Evolutionary conservation across 1,284 basidiomycete genomes (phyloP).

Genomic region (Irpex sp.): DNA sequence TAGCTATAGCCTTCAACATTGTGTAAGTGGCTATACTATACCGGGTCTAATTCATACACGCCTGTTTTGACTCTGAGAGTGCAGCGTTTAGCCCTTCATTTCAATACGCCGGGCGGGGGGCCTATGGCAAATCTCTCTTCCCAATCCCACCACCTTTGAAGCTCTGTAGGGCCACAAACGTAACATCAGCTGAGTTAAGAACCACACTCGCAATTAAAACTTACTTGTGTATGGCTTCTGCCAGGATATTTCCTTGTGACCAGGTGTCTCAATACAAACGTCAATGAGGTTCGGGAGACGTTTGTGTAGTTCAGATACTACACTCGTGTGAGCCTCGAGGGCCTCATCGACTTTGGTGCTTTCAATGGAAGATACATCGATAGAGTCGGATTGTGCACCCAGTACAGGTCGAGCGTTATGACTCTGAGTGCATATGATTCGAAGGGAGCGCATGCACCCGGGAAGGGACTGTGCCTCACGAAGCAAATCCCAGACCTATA

Average conservation of each 20-base stretch:
- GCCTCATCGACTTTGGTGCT: neutral
- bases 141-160: neutral
- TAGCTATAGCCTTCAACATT: too few relatives aligned
- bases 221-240: neutral
- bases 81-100: too few relatives aligned
- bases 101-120: too few relatives aligned
- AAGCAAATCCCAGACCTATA: neutral
- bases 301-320: neutral
- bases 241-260: neutral
- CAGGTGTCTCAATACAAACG: neutral
- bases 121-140: neutral
- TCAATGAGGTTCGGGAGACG: neutral
- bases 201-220: neutral
- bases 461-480: neutral
- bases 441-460: neutral
- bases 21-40: too few relatives aligned
- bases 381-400: neutral
- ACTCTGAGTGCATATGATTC: neutral
- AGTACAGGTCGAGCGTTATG: neutral
- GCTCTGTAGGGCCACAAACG: neutral
- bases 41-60: too few relatives aligned
- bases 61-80: too few relatives aligned
- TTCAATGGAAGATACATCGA: neutral
- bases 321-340: neutral
- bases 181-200: neutral